Base-by-base conservation (phyloP, 805 yeast genomes). In the Candida quercuum region DNA sequence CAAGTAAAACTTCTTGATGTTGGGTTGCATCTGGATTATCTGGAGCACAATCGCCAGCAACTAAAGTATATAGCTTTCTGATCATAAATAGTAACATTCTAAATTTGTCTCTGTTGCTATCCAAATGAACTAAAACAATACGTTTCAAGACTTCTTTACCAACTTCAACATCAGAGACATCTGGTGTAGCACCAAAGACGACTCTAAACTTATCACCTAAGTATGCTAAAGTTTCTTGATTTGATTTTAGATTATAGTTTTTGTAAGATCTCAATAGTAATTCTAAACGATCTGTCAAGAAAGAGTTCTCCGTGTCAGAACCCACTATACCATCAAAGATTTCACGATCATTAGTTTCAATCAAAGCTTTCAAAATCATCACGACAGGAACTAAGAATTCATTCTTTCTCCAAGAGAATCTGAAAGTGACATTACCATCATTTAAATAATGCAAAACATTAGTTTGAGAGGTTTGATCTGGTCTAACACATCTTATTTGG, bases 21-120 rank as follows among this genome's bases (percentile, higher is more conserved):
- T 93, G 99, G 9, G 96, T 86, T 35, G 98, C 95, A 80, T 93
- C 99, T 59, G 99, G 99, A 66, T 93, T 93, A 63, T 93, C 99
- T 14, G 96, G 91, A 37, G 89, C 69, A 63, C 97, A 91, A 59
- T 91, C 96, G 43, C 97, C 97, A 26, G 96, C 96, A 32, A 91
- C 98, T 47, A 93, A 72, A 0, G 98, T 74, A 61, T 93, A 93
- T 43, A 93, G 73, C 65, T 93, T 93, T 71, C 98, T 78, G 54
- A 93, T 81, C 98, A 93, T 93, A 66, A 89, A 93, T 43, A 89
- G 64, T 43, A 93, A 66, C 81, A 89, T 70, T 56, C 87, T 74
- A 63, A 86, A 88, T 66, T 93, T 93, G 61, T 88, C 96, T 36
- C 63, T 67, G 54, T 78, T 76, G 46, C 77, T 71, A 19, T 74